A percentile compares a stretch with the other conserved stretches of the same genome.
phyloP scores from a whole-genome alignment of 495 filamentous ascomycete genomes.

The Saxophila tyrrhenica region DNA sequence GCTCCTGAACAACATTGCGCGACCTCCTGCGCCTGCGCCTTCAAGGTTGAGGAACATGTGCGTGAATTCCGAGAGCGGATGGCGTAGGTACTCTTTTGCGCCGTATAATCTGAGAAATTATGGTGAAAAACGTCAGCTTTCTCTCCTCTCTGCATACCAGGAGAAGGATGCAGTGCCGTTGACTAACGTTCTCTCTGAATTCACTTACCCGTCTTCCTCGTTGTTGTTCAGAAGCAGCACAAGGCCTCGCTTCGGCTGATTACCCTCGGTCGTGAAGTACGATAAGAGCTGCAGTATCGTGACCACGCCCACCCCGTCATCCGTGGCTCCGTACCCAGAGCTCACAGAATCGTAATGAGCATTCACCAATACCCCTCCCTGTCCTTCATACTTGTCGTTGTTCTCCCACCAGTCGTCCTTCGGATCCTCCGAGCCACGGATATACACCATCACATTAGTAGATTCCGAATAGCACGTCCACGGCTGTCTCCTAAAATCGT shows the following conservation, averaged over 20 bases:
- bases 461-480: constrained; percentile 71
- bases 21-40: constrained; percentile 85
- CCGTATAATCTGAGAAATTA: too few relatives aligned
- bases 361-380: constrained; percentile 79
- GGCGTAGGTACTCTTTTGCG: constrained; percentile 71
- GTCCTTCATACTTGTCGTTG: constrained; percentile 40
- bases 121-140: too few relatives aligned
- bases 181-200: too few relatives aligned
- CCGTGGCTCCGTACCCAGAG: constrained; percentile 82
- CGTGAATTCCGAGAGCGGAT: constrained; percentile 63
- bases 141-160: too few relatives aligned
- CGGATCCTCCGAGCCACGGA: constrained; percentile 67
- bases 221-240: constrained; percentile 88
- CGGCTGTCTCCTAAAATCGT: not conserved
- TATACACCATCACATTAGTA: constrained; percentile 84
- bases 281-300: constrained; percentile 77
- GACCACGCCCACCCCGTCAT: constrained; percentile 84
- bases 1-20: constrained; percentile 74
- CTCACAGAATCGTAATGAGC: constrained; percentile 94
- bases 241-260: constrained; percentile 67
- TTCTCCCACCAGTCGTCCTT: constrained; percentile 52
- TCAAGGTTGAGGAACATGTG: constrained; percentile 90
- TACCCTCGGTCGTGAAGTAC: constrained; percentile 69
- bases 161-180: too few relatives aligned
- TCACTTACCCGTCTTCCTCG: constrained; percentile 88